Evolutionary conservation across 208 protist genomes (phyloP).

Genomic region (Eutreptiella sp.): DNA sequence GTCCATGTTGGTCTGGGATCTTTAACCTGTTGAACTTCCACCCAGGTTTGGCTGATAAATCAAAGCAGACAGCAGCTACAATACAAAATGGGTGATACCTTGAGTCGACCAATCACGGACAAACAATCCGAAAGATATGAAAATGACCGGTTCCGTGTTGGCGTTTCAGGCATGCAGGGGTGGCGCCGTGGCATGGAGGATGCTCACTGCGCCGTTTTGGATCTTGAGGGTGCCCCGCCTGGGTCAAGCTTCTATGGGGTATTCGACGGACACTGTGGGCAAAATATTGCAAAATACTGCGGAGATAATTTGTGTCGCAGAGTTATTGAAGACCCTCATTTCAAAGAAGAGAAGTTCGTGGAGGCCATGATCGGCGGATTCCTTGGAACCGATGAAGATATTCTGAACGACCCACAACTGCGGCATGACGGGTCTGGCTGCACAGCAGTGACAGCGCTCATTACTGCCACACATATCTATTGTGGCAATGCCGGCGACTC

Average conservation of each 20-base stretch:
- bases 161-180: constrained; percentile 79
- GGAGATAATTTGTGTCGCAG: constrained; percentile 38
- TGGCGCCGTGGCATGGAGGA: constrained; percentile 83
- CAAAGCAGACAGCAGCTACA: too few relatives aligned
- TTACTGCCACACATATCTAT: constrained; percentile 59
- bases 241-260: constrained; percentile 58
- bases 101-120: constrained; percentile 74
- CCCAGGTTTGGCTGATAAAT: too few relatives aligned
- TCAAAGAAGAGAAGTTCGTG: constrained; percentile 49
- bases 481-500: constrained; percentile 87
- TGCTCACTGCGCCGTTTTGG: constrained; percentile 62
- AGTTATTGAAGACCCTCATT: constrained; percentile 14
- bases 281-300: constrained; percentile 43
- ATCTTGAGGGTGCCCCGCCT: constrained; percentile 43
- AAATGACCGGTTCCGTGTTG: constrained; percentile 65
- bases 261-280: constrained; percentile 79
- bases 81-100: constrained; percentile 63
- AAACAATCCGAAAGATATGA: constrained; percentile 78
- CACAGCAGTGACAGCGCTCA: constrained; percentile 58
- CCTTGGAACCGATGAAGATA: constrained; percentile 53
- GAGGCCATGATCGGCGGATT: constrained; percentile 39
- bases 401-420: constrained; percentile 37
- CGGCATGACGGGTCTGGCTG: constrained; percentile 35
- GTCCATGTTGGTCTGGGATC: too few relatives aligned
- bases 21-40: too few relatives aligned